Evolutionary conservation across 73 alveolate species (phyloP), one percentile per base, ranked within the genome.

Genomic region (Blepharisma stoltei): DNA sequence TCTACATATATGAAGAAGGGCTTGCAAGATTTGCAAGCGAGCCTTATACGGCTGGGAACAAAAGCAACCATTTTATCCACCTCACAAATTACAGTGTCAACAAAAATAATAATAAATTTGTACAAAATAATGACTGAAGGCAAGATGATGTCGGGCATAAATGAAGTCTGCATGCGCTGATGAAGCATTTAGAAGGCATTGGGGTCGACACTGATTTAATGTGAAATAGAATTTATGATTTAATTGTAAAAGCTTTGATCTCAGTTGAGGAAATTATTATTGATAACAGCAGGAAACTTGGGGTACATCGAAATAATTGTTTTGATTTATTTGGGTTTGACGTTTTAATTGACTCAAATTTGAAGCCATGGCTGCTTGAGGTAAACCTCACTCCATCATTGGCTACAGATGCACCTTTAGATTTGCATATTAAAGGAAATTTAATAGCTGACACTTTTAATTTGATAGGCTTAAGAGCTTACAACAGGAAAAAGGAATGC

Each of bases 21-120:
- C 78, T 95, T 41, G 99, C 89, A 0, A 78, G 99, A 78, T 87
- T 95, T 88, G 97, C 98, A 23, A 83, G 95, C 32, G 98, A 95
- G 77, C 83, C 85, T 66, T 94, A 95, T 81, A 76, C 89, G 67
- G 86, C 77, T 55, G 81, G 66, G n/a, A 77, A 85, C 32, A 77
- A 81, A 70, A 86, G 49, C 54, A 86, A 86, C 71, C 76, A 78
- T 50, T 89, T 77, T 81, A 69, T 80, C 73, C 92, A 87, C 50
- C 78, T 87, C 75, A 89, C 95, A 20, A 84, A 77, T 65, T 90
- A 88, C 69, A 77, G 79, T 18, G 54, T 89, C 5, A 89, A 87
- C 83, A 81, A 81, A 71, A 86, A 84, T 9, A 86, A 81, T 7
- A 6, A 38, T 14, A 86, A 81, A 43, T 89, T 71, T 70, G 81